Base-by-base conservation (phyloP, 495 filamentous ascomycete species). In the Penicillium atrosanguineum region DNA sequence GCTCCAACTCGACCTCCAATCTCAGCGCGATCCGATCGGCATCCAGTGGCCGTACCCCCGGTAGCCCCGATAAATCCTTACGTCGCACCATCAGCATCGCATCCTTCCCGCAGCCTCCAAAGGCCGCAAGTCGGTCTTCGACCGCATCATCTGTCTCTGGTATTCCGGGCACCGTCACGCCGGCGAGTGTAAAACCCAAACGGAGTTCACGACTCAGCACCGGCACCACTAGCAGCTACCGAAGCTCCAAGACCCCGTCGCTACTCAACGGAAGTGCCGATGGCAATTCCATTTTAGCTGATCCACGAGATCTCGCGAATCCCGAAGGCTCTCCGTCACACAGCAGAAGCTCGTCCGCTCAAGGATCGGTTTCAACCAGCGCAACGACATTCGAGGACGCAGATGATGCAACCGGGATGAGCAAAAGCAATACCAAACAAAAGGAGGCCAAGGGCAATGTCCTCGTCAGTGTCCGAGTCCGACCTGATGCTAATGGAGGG, bases 391-490 rank as follows among this genome's bases (percentile, higher is more conserved):
- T 91, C 57, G 91, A 95, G 47, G 91, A 79, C 58, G 70, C 68
- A 50, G 70, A 78, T 44, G 71, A 73, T 42, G 37, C 69, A 14
- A 67, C 70, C 21, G 75, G 79, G 38, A 44, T 48, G 6, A 53
- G 56, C 6, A 74, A 69, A 42, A 52, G 56, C 25, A 51, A 60
- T 41, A 41, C 67, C 20, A 77, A 73, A 41, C 44, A 62, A 18
- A 79, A 78, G 34, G 90, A 97, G 53, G 80, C 76, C 18, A 97
- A 96, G 66, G 94, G 95, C 4, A 97, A 97, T 71, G 94, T 98
- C 26, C 76, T 97, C 53, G 92, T 98, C 53, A 97, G 94, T 62
- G 92, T 98, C 44, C 81, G 94, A 54, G 90, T 97, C 42, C 82
- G 95, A 44, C 94, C 94, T 14, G 91, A 97, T 74, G 78, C 81